These are phyloP conservation scores for Salvia miltiorrhiza DNA, from an alignment of 257 asterid genomes.

Conservation along the genomic window DNA sequence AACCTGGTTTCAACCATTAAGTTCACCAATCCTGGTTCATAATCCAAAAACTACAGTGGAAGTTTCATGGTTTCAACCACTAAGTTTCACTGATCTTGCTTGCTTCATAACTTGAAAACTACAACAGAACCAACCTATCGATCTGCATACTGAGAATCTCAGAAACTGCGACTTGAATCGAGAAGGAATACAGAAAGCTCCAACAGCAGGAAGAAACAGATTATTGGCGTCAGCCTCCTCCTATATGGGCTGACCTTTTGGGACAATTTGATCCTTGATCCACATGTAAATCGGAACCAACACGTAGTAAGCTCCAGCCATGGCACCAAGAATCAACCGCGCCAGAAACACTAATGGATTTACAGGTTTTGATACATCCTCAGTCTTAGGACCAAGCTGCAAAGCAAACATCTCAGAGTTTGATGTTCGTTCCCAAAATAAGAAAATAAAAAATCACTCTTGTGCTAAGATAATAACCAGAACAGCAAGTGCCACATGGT, in stretches of 20 bases:
- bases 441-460: not conserved
- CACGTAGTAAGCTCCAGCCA: conserved; percentile 76
- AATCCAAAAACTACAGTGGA: conserved; percentile 9
- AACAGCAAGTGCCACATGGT: not conserved
- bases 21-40: not conserved
- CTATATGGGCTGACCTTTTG: conserved; percentile 77
- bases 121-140: not conserved
- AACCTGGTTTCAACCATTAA: conserved; percentile 5
- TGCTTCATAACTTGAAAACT: conserved; percentile 12
- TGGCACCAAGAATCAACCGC: conserved; percentile 68
- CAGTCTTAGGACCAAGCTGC: conserved; percentile 92
- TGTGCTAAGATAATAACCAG: not conserved
- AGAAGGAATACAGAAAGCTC: conserved; percentile 17
- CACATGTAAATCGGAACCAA: conserved; percentile 95
- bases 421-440: not conserved
- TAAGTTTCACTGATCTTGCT: not conserved
- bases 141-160: not conserved
- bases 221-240: conserved; percentile 9
- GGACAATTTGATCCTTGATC: conserved; percentile 82
- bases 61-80: not conserved
- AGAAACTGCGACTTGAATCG: not conserved
- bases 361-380: conserved; percentile 69
- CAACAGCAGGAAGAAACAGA: conserved; percentile 3
- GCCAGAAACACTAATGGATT: conserved; percentile 56
- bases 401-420: not conserved